These are phyloP conservation scores for Vigna radiata DNA, from an alignment of 306 rosid genomes.

Conservation along the genomic window DNA sequence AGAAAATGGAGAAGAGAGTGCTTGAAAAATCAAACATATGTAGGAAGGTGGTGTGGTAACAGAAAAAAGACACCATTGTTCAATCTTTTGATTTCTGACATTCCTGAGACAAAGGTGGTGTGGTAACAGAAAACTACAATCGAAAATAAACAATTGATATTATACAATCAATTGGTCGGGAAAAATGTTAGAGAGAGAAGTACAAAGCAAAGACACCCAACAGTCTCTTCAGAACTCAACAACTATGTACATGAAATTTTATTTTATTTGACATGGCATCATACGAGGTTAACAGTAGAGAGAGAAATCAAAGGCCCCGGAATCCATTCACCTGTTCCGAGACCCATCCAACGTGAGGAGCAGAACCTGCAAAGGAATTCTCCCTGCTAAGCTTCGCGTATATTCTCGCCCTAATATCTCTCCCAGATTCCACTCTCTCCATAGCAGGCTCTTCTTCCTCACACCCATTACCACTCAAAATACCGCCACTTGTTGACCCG, in stretches of 20 bases:
- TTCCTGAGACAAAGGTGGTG: neutral
- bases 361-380: conserved; percentile 51
- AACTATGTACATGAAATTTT: conserved; percentile 41
- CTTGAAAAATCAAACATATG: neutral
- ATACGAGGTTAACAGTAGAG: conserved; percentile 3
- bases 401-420: conserved; percentile 67
- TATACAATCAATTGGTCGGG: conserved; percentile 26
- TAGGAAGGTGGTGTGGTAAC: too few relatives aligned
- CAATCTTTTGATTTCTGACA: neutral
- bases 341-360: conserved; percentile 68
- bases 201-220: conserved; percentile 28
- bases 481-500: conserved; percentile 47
- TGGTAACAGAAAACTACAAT: neutral
- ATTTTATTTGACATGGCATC: conserved; percentile 7
- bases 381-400: conserved; percentile 73
- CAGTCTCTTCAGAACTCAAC: neutral
- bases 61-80: neutral
- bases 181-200: neutral
- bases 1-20: too few relatives aligned
- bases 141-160: conserved; percentile 27
- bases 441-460: conserved; percentile 70
- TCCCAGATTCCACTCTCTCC: conserved; percentile 93
- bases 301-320: conserved; percentile 35
- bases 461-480: conserved; percentile 33
- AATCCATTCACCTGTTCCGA: conserved; percentile 45